Base-by-base conservation (phyloP, 108 stramenopile genomes). In the Cyclotella kingstonii region DNA sequence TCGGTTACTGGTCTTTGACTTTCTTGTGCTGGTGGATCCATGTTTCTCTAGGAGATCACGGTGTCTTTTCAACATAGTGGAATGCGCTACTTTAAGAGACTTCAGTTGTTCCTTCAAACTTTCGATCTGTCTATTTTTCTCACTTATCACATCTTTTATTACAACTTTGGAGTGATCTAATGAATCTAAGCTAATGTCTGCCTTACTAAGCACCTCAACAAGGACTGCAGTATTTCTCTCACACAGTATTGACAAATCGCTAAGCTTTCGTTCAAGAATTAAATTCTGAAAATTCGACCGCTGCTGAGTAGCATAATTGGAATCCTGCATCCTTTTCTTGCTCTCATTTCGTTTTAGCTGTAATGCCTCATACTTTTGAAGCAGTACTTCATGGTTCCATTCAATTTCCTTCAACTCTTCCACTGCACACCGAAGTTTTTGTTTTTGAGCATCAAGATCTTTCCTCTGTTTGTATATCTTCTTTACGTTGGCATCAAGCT, bases 251-350 rank as follows among this genome's bases (percentile, higher is more conserved):
- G 33, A 54, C 5, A 84, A 31, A 21, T 77, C 65, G 12, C 38
- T 43, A 19, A 91, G 62, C 73, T 86, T 87, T 51, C 79, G 83
- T 60, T 93, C 91, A 12, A 93, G 79, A 6, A 88, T 46, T 43
- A 93, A 60, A 44, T 80, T 84, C 47, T 84, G 50, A 75, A 89
- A 90, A 12, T 81, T 85, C 18, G 79, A 46, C 49, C 83, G 84
- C 36, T 84, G 90, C 68, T 84, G 85, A 7, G 85, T 84, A 5
- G 82, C 67, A 54, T 77, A 78, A 7, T 88, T 66, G 9, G 80
- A 45, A 5, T 60, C 18, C 38, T 61, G 55, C 36, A 47, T 52
- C 18, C 23, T 66, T 31, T 47, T 47, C 59, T 74, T 74, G 26
- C 63, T 45, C 22, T 45, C 40, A 19, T 36, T 30, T 5, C 47